These are phyloP conservation scores for Talaromyces stipitatus DNA, from an alignment of 495 filamentous ascomycete species.

Conservation along the genomic window DNA sequence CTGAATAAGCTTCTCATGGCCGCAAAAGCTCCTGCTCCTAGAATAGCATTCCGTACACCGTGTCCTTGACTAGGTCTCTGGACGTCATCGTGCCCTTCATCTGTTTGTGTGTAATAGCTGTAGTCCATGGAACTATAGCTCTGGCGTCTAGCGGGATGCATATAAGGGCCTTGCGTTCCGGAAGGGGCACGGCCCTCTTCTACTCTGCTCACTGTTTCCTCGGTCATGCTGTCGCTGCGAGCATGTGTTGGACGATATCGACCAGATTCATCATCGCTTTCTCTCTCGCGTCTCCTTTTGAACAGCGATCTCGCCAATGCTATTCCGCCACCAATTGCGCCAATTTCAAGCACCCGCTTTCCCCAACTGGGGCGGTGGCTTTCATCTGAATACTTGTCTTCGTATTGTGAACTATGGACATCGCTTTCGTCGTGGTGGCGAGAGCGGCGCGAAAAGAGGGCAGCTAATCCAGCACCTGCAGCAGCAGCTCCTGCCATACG, in stretches of 20 bases:
- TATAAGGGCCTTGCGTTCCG: constrained; percentile 28
- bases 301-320: constrained; percentile 57
- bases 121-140: constrained; percentile 25
- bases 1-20: constrained; percentile 59
- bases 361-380: constrained; percentile 48
- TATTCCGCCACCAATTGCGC: constrained; percentile 58
- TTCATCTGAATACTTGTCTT: constrained; percentile 55
- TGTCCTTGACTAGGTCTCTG: constrained; percentile 42
- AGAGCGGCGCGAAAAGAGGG: constrained; percentile 44
- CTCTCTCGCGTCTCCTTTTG: constrained; percentile 47
- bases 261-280: constrained; percentile 49
- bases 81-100: constrained; percentile 32
- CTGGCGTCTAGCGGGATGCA: constrained; percentile 30
- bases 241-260: constrained; percentile 38
- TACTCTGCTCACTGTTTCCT: constrained; percentile 33
- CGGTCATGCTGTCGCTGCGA: constrained; percentile 34
- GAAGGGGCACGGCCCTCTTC: constrained; percentile 36
- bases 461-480: constrained; percentile 54
- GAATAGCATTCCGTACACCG: constrained; percentile 53
- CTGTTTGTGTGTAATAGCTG: constrained; percentile 32
- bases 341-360: constrained; percentile 57
- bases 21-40: constrained; percentile 58
- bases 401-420: constrained; percentile 45
- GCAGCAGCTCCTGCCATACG: constrained; percentile 41
- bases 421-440: constrained; percentile 30